These are phyloP conservation scores for Phytophthora nicotianae DNA, from an alignment of 352 stramenopile species.

Conservation along the genomic window DNA sequence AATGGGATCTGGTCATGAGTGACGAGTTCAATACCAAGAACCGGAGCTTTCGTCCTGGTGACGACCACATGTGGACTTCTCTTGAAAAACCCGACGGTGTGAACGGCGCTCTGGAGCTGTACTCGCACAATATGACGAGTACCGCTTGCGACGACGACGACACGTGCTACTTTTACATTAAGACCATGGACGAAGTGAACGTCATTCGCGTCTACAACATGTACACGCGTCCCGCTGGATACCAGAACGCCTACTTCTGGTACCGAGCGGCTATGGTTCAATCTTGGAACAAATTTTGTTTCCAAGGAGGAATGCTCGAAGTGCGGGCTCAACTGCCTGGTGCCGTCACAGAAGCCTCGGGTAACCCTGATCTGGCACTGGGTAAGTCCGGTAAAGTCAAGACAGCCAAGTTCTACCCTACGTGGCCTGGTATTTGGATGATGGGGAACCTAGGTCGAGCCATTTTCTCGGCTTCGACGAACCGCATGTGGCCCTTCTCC, in stretches of 20 bases:
- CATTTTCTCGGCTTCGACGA: conserved; percentile 94
- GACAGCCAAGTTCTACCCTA: conserved; percentile 61
- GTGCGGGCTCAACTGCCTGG: conserved; percentile 90
- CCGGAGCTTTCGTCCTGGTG: conserved; percentile 92
- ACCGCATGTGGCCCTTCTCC: conserved; percentile 96
- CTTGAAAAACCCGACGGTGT: conserved; percentile 94
- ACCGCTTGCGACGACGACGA: conserved; percentile 54
- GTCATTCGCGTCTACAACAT: conserved; percentile 61
- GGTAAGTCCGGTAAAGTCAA: conserved; percentile 58
- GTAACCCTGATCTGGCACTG: conserved; percentile 48
- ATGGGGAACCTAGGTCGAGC: conserved; percentile 95
- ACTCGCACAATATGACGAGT: conserved; percentile 83
- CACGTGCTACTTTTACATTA: conserved; percentile 59
- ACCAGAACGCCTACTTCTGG: conserved; percentile 51
- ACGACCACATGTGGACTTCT: conserved; percentile 94
- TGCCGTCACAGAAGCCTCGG: conserved; percentile 43
- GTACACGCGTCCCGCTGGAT: conserved; percentile 53
- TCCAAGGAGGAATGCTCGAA: conserved; percentile 94
- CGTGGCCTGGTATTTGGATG: conserved; percentile 96
- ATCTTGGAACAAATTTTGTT: conserved; percentile 95
- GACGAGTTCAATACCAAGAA: conserved; percentile 94
- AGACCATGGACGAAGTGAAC: conserved; percentile 43
- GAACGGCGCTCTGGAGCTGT: conserved; percentile 91
- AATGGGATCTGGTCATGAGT: conserved; percentile 87
- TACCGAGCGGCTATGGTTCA: conserved; percentile 85